A percentile compares a stretch with the other conserved stretches of the same genome.
These are phyloP conservation scores for Hordeum pubiflorum DNA, from an alignment of 202 grass and related monocot species.

Conservation along the genomic window DNA sequence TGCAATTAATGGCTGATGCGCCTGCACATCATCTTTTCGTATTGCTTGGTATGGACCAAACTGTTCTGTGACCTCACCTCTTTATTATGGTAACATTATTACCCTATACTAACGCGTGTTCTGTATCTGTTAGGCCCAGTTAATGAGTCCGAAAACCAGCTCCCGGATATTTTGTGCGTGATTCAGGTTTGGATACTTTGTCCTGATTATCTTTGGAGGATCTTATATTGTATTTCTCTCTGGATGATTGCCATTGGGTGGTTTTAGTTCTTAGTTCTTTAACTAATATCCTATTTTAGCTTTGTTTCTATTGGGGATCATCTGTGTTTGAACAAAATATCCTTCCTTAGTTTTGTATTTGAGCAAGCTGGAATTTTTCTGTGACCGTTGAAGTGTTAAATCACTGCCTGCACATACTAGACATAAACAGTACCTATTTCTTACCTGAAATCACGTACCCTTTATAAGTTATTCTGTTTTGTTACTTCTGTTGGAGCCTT, in stretches of 20 bases:
- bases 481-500: background rate
- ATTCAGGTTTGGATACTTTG: constrained; percentile 50
- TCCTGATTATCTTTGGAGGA: background rate
- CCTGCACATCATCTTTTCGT: constrained; percentile 94
- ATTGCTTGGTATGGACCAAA: constrained; percentile 67
- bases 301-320: background rate
- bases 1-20: constrained; percentile 98
- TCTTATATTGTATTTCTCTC: background rate
- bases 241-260: background rate
- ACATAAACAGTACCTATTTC: background rate
- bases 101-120: background rate
- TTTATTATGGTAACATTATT: constrained; percentile 2
- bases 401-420: background rate
- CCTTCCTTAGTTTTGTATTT: background rate
- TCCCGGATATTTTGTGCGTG: constrained; percentile 96
- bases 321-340: background rate
- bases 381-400: background rate
- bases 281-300: background rate
- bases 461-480: constrained; percentile 2
- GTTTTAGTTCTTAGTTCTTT: background rate
- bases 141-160: constrained; percentile 83
- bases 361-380: background rate
- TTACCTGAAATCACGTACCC: background rate
- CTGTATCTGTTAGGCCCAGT: constrained; percentile 60
- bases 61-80: background rate